Evolutionary conservation across 345 rosid species (phyloP).

Genomic region (Barbarea vulgaris): DNA sequence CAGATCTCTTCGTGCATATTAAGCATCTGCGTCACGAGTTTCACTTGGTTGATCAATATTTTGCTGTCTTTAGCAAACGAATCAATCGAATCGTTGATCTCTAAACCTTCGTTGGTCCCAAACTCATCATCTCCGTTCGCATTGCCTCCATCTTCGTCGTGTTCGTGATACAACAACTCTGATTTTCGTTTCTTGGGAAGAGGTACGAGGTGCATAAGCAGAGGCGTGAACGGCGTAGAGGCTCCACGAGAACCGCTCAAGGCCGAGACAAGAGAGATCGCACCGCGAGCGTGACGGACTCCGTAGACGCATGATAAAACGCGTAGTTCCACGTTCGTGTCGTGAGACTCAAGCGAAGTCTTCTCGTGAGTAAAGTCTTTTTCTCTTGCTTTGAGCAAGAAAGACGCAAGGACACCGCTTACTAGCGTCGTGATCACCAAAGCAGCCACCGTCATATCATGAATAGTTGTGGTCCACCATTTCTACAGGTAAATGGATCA

Average conservation of each 20-base stretch:
- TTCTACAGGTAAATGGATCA: constrained; percentile 24
- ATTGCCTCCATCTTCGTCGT: constrained; percentile 55
- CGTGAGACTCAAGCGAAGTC: constrained; percentile 52
- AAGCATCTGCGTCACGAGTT: constrained; percentile 59
- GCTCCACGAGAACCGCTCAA: constrained; percentile 46
- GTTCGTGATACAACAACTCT: constrained; percentile 68
- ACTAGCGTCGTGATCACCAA: constrained; percentile 65
- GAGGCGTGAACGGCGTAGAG: constrained; percentile 52
- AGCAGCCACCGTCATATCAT: constrained; percentile 53
- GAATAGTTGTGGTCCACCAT: constrained; percentile 52
- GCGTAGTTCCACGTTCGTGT: constrained; percentile 66
- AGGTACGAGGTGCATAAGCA: constrained; percentile 78
- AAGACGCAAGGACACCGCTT: constrained; percentile 59
- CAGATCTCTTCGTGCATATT: constrained; percentile 78
- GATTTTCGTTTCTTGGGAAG: constrained; percentile 62
- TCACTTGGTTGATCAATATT: constrained; percentile 56
- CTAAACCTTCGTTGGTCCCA: constrained; percentile 77
- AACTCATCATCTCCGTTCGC: constrained; percentile 76
- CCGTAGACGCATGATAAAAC: constrained; percentile 65
- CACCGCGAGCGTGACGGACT: constrained; percentile 66
- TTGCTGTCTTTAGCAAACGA: constrained; percentile 56
- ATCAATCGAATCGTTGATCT: constrained; percentile 72
- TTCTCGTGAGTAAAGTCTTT: constrained; percentile 47
- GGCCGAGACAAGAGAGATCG: constrained; percentile 56
- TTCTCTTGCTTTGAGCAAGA: constrained; percentile 50